Evolutionary conservation across 208 protist genomes (phyloP).

Genomic region (Angomonas deanei): DNA sequence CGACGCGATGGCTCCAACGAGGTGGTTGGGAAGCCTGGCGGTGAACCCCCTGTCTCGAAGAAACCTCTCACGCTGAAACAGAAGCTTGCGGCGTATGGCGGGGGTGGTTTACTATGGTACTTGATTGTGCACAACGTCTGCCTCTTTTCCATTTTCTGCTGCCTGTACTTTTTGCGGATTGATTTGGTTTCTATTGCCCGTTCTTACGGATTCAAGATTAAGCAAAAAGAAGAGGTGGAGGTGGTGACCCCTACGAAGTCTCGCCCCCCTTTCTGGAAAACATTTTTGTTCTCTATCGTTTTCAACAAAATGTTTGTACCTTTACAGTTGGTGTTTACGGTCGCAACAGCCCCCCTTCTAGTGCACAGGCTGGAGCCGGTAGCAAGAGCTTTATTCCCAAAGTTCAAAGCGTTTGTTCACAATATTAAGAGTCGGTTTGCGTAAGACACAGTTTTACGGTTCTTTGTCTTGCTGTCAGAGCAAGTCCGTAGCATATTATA

Average conservation of each 20-base stretch:
- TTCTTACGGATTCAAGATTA: conserved; percentile 66
- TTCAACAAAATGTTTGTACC: conserved; percentile 84
- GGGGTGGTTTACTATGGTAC: conserved; percentile 73
- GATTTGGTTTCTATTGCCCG: conserved; percentile 58
- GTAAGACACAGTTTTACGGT: neutral
- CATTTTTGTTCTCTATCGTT: conserved; percentile 51
- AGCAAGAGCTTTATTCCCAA: conserved; percentile 36
- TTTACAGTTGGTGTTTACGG: conserved; percentile 52
- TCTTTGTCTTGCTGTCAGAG: too few relatives aligned
- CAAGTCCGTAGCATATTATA: too few relatives aligned
- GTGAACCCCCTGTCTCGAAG: neutral
- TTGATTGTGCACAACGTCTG: conserved; percentile 68
- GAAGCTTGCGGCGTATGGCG: conserved; percentile 67
- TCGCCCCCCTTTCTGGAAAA: conserved; percentile 57
- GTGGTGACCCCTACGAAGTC: conserved; percentile 6
- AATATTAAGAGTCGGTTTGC: conserved; percentile 4
- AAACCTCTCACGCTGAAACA: conserved; percentile 42
- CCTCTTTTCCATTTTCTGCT: conserved; percentile 52
- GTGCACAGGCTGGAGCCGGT: conserved; percentile 64
- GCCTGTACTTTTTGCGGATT: conserved; percentile 64
- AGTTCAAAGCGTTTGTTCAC: conserved; percentile 16
- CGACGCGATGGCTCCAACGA: neutral
- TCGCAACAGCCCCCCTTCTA: conserved; percentile 56
- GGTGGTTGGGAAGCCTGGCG: conserved; percentile 2
- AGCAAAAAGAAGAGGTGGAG: conserved; percentile 17